A percentile compares a stretch with the other conserved stretches of the same genome.
Conservation (phyloP, 2,329 filamentous ascomycete species). For the Hymenoscyphus infarciens region DNA sequence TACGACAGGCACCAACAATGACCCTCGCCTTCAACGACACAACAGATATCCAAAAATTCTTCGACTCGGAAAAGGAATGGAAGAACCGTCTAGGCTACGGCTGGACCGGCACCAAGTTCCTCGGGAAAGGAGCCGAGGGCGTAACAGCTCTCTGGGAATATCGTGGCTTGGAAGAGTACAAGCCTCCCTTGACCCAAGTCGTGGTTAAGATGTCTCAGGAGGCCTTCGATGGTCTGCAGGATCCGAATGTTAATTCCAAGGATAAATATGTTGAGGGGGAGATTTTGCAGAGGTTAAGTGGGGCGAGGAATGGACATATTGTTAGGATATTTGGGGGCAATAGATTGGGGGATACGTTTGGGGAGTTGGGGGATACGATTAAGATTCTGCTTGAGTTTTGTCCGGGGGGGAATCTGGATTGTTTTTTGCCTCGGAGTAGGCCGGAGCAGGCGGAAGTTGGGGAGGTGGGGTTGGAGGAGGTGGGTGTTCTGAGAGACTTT, state of each 20-base stretch:
- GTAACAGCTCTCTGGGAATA: slow-evolving; percentile 15
- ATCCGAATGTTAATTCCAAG: neutral
- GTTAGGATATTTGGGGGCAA: slow-evolving; percentile 13
- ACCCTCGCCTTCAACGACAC: neutral
- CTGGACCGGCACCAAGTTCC: slow-evolving; percentile 2
- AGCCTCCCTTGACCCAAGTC: slow-evolving; percentile 2
- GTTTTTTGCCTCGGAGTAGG: slow-evolving; percentile 2
- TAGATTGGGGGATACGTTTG: slow-evolving; percentile 10
- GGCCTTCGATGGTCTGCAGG: neutral
- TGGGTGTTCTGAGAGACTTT: too few relatives aligned
- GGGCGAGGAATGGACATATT: slow-evolving; percentile 10
- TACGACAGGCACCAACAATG: neutral
- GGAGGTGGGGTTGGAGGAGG: neutral
- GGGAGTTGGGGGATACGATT: slow-evolving; percentile 12
- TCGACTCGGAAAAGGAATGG: neutral
- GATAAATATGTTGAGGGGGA: slow-evolving; percentile 6
- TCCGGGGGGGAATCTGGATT: slow-evolving; percentile 13
- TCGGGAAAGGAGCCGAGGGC: slow-evolving; percentile 14
- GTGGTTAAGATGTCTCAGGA: slow-evolving; percentile 11
- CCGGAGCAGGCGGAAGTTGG: neutral
- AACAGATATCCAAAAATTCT: neutral
- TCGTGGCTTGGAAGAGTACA: neutral
- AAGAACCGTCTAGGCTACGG: neutral
- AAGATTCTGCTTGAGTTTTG: slow-evolving; percentile 18
- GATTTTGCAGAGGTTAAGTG: slow-evolving; percentile 3